Percentiles rank a stretch among this genome's conserved stretches.
Conservation (phyloP, 1,284 basidiomycete species). For the Pascua guehoae region DNA sequence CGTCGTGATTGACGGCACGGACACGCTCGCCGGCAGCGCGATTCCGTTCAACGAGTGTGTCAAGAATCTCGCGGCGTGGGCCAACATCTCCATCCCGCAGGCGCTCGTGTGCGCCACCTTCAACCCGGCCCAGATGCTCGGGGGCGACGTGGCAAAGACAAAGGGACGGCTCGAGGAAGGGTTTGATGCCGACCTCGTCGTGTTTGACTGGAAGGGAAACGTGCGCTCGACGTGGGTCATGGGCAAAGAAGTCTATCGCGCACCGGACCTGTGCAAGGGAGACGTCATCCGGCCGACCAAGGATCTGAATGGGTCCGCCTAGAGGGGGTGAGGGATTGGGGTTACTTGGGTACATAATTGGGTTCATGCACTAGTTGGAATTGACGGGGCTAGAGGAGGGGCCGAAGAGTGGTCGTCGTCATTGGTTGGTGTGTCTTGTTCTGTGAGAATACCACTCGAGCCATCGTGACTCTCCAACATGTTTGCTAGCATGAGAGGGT, state of each 20-base stretch:
- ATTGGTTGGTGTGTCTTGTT: no score
- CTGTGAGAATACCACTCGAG: no score
- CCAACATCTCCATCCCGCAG: conserved; percentile 72
- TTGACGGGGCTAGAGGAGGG: no score
- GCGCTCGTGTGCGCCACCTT: conserved; percentile 79
- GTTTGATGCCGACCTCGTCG: conserved; percentile 75
- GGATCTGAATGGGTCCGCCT: background rate
- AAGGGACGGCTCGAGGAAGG: conserved; percentile 77
- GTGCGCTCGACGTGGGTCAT: conserved; percentile 75
- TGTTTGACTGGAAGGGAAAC: conserved; percentile 64
- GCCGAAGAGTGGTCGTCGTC: no score
- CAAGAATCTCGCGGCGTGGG: conserved; percentile 75
- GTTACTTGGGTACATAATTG: no score
- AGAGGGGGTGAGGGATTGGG: no score
- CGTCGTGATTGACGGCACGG: conserved; percentile 76
- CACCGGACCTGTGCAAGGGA: conserved; percentile 4
- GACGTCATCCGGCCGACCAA: conserved; percentile 1
- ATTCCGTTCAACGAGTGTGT: conserved; percentile 78
- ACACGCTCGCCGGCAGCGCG: conserved; percentile 75
- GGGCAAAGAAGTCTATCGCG: conserved; percentile 63
- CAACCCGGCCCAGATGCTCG: conserved; percentile 76
- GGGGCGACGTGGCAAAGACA: conserved; percentile 59
- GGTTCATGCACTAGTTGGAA: no score
- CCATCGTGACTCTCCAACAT: no score
- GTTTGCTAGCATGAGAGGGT: no score